Evolutionary conservation across 176 grass and related monocot genomes (phyloP).

Genomic region (Triticum aestivum): DNA sequence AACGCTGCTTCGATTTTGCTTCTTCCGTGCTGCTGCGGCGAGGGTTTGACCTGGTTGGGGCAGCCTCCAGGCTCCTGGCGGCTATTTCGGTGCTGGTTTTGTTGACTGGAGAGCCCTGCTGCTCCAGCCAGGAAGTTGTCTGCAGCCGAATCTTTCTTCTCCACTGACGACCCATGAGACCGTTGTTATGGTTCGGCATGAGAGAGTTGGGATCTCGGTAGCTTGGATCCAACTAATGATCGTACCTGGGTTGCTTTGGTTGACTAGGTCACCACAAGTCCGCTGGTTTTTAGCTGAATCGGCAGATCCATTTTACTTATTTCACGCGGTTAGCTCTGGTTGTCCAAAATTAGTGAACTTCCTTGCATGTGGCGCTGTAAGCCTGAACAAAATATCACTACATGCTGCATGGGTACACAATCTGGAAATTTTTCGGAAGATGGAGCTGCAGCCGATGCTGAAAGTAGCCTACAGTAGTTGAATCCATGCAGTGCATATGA

Average conservation of each 20-base stretch:
- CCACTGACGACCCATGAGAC: background rate
- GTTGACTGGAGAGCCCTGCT: background rate
- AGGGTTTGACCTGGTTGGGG: background rate
- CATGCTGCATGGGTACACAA: background rate
- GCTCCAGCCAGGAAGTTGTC: background rate
- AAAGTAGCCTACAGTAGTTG: background rate
- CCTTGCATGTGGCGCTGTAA: background rate
- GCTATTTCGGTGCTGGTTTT: background rate
- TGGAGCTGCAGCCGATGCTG: background rate
- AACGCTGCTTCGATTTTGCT: slow-evolving; percentile 2
- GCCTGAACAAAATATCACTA: background rate
- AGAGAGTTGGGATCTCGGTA: slow-evolving; percentile 23
- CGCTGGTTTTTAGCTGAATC: background rate
- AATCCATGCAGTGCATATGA: background rate
- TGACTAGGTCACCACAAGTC: background rate
- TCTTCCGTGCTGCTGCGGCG: background rate
- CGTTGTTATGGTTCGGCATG: background rate
- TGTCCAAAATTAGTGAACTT: background rate
- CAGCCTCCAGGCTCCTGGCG: background rate
- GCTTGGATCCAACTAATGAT: background rate
- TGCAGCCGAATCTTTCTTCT: background rate
- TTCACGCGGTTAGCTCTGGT: background rate
- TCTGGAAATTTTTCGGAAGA: background rate
- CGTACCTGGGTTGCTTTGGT: background rate
- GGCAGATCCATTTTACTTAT: slow-evolving; percentile 1